Base-by-base conservation (phyloP, 2,329 filamentous ascomycete genomes). In the Ophiocordyceps australis region DNA sequence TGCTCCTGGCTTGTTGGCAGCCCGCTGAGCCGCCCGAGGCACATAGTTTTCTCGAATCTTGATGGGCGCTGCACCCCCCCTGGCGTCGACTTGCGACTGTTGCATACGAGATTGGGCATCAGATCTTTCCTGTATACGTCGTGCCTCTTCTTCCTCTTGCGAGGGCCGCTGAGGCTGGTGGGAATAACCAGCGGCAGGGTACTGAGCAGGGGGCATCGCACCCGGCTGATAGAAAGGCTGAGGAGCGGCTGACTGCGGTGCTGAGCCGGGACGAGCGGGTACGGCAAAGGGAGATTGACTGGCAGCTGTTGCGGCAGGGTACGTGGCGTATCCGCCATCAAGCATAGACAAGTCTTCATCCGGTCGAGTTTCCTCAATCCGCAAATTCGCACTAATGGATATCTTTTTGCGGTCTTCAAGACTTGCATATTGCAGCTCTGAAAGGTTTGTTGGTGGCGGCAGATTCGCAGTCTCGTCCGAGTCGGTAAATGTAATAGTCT, bases 341-440 rank as follows among this genome's bases (percentile, higher is more conserved):
- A 60, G 65, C 25, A 50, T 66, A 15, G 20, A 26, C 3, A 33
- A 20, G 45, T 59, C 73, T 32, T 77, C 70, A 23, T 81, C 79
- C 26, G 89, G 89, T 66, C 93, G 80, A 5, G 86, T 83, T 58
- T 98, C 89, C 50, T 98, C 89, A 35, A 98, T 83, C 30, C 86
- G 76, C 38, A 85, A 61, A 42, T 76, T 75, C 30, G 80, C 70
- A 39, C 71, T 73, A 35, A 94, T 74, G 20, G 83, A 91, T 43
- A 89, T 77, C 50, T 77, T 79, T 29, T 86, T 91, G 52, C 91
- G 89, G 50, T 95, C 83, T 45, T 98, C 89, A 12, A 98, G 65
- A 7, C 85, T 94, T 17, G 85, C 82, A 33, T 85, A 91, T 47
- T 95, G 85, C 12, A 98, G 62, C 41, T 98, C 89, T 35, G 81